Conservation (phyloP, 768 basidiomycete genomes). For the Boletus rubropictus region DNA sequence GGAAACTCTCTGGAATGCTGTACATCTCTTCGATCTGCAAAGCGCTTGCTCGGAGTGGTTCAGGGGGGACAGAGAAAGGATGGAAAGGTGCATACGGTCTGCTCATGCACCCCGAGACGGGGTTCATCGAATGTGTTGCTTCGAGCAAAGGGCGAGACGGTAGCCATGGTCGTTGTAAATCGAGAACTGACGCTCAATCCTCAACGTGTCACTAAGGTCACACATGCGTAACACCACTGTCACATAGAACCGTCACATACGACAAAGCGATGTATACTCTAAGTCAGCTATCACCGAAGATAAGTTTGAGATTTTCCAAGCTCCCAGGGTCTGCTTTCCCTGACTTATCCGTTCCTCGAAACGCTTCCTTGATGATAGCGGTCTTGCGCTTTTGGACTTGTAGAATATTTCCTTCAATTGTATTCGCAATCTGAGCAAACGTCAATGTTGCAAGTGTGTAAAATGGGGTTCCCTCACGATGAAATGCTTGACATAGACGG, state of each 20-base stretch:
- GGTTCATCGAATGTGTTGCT: constrained; percentile 52
- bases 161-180: constrained; percentile 27
- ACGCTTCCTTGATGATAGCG: constrained; percentile 80
- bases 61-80: constrained; percentile 12
- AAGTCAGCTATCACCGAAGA: constrained; percentile 15
- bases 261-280: constrained; percentile 37
- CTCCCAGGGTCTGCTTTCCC: constrained; percentile 59
- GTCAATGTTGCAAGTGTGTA: neutral
- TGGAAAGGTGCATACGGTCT: constrained; percentile 41
- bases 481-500: constrained; percentile 81
- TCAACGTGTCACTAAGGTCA: constrained; percentile 20
- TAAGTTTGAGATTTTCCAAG: constrained; percentile 65
- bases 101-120: constrained; percentile 45
- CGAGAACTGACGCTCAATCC: constrained; percentile 11
- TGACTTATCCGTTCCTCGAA: constrained; percentile 48
- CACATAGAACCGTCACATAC: constrained; percentile 38
- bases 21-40: constrained; percentile 96
- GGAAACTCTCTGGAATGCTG: constrained; percentile 90
- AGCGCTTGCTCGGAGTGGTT: constrained; percentile 32
- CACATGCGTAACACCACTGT: constrained; percentile 29
- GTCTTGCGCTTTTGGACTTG: constrained; percentile 84
- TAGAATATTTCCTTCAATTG: constrained; percentile 75
- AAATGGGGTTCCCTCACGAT: constrained; percentile 45
- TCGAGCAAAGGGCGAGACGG: constrained; percentile 57
- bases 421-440: constrained; percentile 51